These are phyloP conservation scores for Starmerella vaccinii DNA, from an alignment of 805 yeast species.

Conservation along the genomic window DNA sequence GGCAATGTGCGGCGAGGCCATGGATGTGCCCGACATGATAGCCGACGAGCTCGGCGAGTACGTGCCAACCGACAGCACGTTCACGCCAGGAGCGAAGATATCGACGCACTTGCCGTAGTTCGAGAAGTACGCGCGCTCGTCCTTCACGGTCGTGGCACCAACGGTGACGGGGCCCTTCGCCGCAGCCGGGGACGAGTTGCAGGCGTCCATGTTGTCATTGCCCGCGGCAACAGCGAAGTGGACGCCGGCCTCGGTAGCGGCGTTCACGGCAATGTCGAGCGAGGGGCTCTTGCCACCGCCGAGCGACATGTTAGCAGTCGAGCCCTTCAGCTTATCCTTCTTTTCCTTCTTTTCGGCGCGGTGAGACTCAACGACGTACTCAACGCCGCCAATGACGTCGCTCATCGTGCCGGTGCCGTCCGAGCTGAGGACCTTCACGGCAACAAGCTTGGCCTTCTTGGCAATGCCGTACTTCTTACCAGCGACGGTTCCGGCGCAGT, in stretches of 20 bases:
- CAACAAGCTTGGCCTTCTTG: conserved; percentile 46
- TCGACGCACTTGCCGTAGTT: conserved; percentile 95
- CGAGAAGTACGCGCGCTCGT: conserved; percentile 87
- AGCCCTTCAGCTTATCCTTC: conserved; percentile 28
- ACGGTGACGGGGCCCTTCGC: conserved; percentile 58
- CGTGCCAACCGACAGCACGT: conserved; percentile 50
- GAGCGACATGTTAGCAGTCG: conserved; percentile 69
- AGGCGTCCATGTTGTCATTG: conserved; percentile 86
- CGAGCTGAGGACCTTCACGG: conserved; percentile 49
- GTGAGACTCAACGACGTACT: conserved; percentile 62
- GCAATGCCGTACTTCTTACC: conserved; percentile 47
- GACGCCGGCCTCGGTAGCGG: conserved; percentile 78
- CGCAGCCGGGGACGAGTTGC: conserved; percentile 84
- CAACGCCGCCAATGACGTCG: conserved; percentile 51
- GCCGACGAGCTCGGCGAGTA: conserved; percentile 28
- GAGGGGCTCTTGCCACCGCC: conserved; percentile 91
- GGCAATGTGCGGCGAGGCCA: conserved; percentile 96
- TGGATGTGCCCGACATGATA: conserved; percentile 75
- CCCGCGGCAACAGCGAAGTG: conserved; percentile 97
- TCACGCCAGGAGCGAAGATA: conserved; percentile 92
- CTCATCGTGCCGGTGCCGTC: conserved; percentile 49
- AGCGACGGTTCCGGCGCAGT: conserved; percentile 52
- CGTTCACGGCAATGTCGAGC: conserved; percentile 76
- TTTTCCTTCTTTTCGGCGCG: conserved; percentile 37
- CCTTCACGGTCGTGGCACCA: conserved; percentile 86